Conservation (phyloP, 1,284 basidiomycete species). For the Sporisorium graminicola region DNA sequence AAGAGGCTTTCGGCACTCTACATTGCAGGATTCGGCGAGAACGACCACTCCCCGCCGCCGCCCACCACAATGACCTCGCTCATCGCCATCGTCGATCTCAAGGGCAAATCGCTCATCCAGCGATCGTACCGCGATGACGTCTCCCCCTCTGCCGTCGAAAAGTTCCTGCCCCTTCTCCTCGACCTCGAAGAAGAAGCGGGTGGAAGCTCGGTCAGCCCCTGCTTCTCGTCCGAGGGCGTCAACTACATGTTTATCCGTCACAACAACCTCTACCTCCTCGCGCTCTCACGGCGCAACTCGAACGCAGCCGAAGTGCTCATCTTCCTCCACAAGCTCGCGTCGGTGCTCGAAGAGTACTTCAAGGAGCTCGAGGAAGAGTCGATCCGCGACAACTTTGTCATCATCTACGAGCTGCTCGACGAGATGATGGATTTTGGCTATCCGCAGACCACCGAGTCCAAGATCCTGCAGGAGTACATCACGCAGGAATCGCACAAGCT, state of each 20-base stretch:
- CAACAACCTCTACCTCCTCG: conserved; percentile 95
- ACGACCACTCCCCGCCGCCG: too few relatives aligned
- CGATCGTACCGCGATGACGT: conserved; percentile 98
- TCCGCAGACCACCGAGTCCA: conserved; percentile 98
- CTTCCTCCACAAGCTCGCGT: conserved; percentile 89
- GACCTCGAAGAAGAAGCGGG: conserved; percentile 97
- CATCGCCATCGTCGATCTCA: conserved; percentile 96
- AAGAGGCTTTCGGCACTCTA: background rate
- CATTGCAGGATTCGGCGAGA: too few relatives aligned
- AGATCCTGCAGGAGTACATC: conserved; percentile 99
- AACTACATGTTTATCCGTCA: conserved; percentile 99
- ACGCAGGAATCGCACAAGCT: conserved; percentile 99
- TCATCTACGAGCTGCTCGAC: conserved; percentile 93
- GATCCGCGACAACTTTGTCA: conserved; percentile 97
- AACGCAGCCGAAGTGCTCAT: conserved; percentile 97
- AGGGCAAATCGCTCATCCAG: conserved; percentile 98
- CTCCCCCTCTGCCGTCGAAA: conserved; percentile 85
- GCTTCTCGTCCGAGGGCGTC: conserved; percentile 80
- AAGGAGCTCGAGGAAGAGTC: conserved; percentile 99
- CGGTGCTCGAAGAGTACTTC: conserved; percentile 92
- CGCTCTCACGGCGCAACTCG: conserved; percentile 92
- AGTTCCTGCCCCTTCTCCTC: conserved; percentile 91
- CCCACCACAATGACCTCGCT: conserved; percentile 70
- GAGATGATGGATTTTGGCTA: conserved; percentile 99
- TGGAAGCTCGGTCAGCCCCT: conserved; percentile 81